phyloP scores from a whole-genome alignment of 371 early-diverging fungal genomes.

The Lichtheimia ramosa region DNA sequence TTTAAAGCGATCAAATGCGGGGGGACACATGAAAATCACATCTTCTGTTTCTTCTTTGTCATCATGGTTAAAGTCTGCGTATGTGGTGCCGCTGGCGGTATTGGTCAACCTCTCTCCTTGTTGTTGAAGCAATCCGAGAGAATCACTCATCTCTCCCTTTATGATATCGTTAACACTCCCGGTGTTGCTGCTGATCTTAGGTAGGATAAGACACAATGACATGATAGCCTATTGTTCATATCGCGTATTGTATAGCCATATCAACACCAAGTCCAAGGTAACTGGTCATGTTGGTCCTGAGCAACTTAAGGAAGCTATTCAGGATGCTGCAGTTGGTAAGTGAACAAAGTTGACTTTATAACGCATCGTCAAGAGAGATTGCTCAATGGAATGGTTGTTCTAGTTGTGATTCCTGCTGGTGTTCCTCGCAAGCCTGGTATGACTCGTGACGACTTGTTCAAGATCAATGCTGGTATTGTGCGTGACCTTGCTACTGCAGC shows the following conservation, averaged over 20 bases:
- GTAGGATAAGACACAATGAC: constrained; percentile 20
- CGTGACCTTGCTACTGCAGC: constrained; percentile 75
- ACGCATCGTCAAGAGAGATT: constrained; percentile 1
- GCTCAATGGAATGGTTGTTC: background rate
- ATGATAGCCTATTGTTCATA: background rate
- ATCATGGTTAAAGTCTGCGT: constrained; percentile 76
- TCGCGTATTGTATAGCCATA: constrained; percentile 47
- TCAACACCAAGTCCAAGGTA: constrained; percentile 73
- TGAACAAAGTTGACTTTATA: background rate
- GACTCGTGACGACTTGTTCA: constrained; percentile 90
- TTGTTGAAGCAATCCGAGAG: constrained; percentile 75
- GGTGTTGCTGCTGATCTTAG: constrained; percentile 79
- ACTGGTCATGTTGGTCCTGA: constrained; percentile 46
- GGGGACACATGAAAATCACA: constrained; percentile 11
- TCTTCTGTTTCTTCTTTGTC: constrained; percentile 22
- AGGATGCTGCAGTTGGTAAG: constrained; percentile 47
- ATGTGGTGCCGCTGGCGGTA: constrained; percentile 88
- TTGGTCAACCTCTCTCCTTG: constrained; percentile 90
- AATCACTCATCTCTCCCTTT: constrained; percentile 67
- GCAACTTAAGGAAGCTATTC: constrained; percentile 49
- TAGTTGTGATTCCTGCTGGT: constrained; percentile 94
- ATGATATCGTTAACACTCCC: constrained; percentile 76
- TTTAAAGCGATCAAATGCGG: too few species aligned
- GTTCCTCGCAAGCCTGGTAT: constrained; percentile 92
- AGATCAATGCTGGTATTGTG: constrained; percentile 88